Base-by-base conservation (phyloP, 306 rosid genomes). In the Cyamopsis tetragonoloba region DNA sequence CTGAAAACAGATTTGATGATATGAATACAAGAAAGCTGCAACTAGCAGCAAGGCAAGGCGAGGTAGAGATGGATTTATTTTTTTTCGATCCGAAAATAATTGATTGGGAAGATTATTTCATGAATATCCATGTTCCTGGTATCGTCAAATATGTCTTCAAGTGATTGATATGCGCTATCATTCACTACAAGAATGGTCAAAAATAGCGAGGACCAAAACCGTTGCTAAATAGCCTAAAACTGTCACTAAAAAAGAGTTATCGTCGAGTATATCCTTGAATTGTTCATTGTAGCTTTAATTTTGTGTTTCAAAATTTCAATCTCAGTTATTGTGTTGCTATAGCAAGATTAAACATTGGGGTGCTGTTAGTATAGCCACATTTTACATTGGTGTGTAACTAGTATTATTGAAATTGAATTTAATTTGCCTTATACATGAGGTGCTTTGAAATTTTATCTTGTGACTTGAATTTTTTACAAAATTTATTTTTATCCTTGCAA, bases 31-130 rank as follows among this genome's bases (percentile, higher is more conserved):
- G 84, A 56, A 86, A 80, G 79, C 41, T 91, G 79, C 84, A 84
- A 59, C 68, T 78, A 47, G 89, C 84, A 2, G 60, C 77, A 26
- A 70, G 44, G 49, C 46, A 81, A 59, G 72, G 77, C 8, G 80
- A 77, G 0, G 74, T 7, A 18, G 90, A 88, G 70, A 71, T 58
- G 39, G 88, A 83, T 9, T 12, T 77, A 27, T 88, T 88, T 62
- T 81, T 77, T 75, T 84, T 84, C 59, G 97, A 91, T n/a, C 85
- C 96, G 0, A 86, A 78, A 24, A 4, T 31, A 1, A 78, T 88
- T 41, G 53, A 88, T 2, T 91, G 96, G 96, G 89, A 88, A 0
- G 89, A 91, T 12, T 91, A 88, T 78, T 78, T 91, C 55, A 0
- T 85, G 70, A 83, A 77, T 55, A 14, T 43, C 19, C 96, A 91